Conservation (phyloP, 2,329 filamentous ascomycete genomes). For the Ceratocystis smalleyi region DNA sequence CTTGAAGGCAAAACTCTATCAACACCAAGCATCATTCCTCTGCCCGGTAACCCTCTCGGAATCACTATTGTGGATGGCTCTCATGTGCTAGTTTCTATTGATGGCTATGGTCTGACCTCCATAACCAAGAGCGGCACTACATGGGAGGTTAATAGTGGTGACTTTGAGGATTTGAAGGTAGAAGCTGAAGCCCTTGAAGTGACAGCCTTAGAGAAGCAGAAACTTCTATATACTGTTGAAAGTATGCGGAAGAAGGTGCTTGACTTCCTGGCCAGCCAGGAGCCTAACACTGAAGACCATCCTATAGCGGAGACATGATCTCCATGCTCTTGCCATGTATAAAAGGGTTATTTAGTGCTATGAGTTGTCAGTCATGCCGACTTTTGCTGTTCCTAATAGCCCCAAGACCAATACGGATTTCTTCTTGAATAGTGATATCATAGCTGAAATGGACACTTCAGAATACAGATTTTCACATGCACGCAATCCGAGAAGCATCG, state of each 20-base stretch:
- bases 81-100: conserved; percentile 24
- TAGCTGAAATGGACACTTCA: too few species aligned
- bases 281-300: conserved; percentile 16
- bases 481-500: too few species aligned
- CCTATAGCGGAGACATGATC: not conserved
- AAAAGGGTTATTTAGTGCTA: too few species aligned
- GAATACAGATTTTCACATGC: too few species aligned
- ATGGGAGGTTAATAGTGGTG: not conserved
- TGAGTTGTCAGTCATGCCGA: too few species aligned
- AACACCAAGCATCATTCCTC: conserved; percentile 23
- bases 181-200: conserved; percentile 23
- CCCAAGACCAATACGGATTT: too few species aligned
- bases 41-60: conserved; percentile 19
- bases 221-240: conserved; percentile 33
- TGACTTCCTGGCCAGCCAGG: conserved; percentile 18
- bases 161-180: conserved; percentile 19
- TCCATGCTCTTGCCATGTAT: not conserved
- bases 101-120: conserved; percentile 18
- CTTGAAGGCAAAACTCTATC: conserved; percentile 42
- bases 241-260: conserved; percentile 32
- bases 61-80: conserved; percentile 27
- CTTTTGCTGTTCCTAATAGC: too few species aligned
- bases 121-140: not conserved
- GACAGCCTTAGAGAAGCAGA: conserved; percentile 26
- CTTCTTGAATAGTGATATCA: too few species aligned